Base-by-base conservation (phyloP, 1,284 basidiomycete genomes). In the Rhodotorula sp. region DNA sequence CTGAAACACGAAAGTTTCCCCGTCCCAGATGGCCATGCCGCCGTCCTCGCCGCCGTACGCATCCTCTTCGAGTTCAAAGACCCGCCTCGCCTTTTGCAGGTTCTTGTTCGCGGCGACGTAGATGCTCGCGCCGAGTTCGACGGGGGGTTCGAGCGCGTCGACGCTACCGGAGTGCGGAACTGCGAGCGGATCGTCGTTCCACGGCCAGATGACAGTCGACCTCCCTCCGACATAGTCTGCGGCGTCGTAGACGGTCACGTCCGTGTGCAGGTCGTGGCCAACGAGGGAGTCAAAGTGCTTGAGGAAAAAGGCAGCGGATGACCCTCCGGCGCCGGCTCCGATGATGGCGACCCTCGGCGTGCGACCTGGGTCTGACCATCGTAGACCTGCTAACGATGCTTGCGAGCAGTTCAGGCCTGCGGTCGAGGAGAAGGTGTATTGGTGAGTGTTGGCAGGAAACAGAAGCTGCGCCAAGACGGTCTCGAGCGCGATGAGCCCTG, bases 81-180 rank as follows among this genome's bases (percentile, higher is more conserved):
- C 88, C 60, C 89, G 84, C 0, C 87, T 86, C 1, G 92, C 92
- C 62, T 79, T 76, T 31, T 65, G 52, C 8, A 80, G 66, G 58
- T 80, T 78, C 66, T 68, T 60, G 67, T 78, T 78, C 18, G 70
- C 73, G 62, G 85, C 79, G 6, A 95, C 90, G 80, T 95, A 97
- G 72, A 97, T 91, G 56, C 89, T 91, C 0, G 90, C 95, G 1
- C 95, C 95, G 0, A 95, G 84, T 77, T 86, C 95, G 50, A 93
- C 82, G 4, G 90, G 87, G 5, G 54, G 49, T n/a, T 69, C 71
- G 56, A 45, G 34, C 16, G 23, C 7, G 18, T 49, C 38, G n/a
- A 56, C 64, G 7, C 55, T 57, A 28, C n/a, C n/a, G 21, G 18
- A 5, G 12, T 61, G 49, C 60, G 52, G 23, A 48, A 28, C 50